Evolutionary conservation across 768 basidiomycete species (phyloP).

Genomic region (Psilocybe cubensis): DNA sequence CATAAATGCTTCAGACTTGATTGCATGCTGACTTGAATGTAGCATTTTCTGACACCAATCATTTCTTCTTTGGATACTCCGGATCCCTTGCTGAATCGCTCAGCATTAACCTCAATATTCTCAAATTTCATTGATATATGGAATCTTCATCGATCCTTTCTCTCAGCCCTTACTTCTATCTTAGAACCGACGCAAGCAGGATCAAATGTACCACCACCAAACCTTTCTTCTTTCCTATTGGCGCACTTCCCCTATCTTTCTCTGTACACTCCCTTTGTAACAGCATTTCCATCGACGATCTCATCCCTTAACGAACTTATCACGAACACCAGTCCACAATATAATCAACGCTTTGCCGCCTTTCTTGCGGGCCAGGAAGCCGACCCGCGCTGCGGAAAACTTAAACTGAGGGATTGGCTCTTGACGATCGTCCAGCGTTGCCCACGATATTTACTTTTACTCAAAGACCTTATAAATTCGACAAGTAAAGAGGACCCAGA

Average conservation of each 20-base stretch:
- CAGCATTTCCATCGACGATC: constrained; percentile 72
- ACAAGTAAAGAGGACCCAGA: constrained; percentile 72
- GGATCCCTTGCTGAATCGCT: constrained; percentile 69
- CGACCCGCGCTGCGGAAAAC: constrained; percentile 70
- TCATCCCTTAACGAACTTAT: constrained; percentile 59
- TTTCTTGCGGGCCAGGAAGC: constrained; percentile 71
- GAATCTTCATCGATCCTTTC: constrained; percentile 84
- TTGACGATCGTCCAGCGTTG: constrained; percentile 88
- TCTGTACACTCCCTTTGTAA: constrained; percentile 84
- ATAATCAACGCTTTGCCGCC: constrained; percentile 57
- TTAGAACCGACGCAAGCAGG: constrained; percentile 27
- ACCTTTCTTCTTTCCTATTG: constrained; percentile 52
- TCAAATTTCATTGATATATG: constrained; percentile 92
- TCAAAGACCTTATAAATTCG: constrained; percentile 78
- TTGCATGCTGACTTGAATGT: constrained; percentile 3
- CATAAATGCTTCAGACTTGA: not conserved
- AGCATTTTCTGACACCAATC: constrained; percentile 86
- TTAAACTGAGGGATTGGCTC: constrained; percentile 84
- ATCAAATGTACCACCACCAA: constrained; percentile 22
- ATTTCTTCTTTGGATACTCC: constrained; percentile 72
- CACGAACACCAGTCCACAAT: constrained; percentile 43
- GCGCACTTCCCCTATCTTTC: constrained; percentile 90
- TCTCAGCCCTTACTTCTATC: constrained; percentile 57
- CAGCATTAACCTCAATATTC: constrained; percentile 74
- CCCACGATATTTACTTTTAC: constrained; percentile 81